Evolutionary conservation across 345 rosid genomes (phyloP).

Genomic region (Ceriops zippeliana): DNA sequence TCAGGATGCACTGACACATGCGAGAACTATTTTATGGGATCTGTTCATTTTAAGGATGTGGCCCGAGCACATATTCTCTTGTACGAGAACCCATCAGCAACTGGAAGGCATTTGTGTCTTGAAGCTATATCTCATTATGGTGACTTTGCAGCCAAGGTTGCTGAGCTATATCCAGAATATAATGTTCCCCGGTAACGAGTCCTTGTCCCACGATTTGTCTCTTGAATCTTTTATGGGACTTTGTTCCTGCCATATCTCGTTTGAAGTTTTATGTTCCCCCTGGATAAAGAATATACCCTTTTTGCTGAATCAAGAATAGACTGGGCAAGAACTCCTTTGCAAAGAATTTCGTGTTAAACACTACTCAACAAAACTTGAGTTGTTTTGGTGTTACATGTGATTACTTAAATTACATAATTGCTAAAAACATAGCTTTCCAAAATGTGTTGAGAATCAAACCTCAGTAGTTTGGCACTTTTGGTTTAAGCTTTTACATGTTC

Average conservation of each 20-base stretch:
- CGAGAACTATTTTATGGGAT: slow-evolving; percentile 77
- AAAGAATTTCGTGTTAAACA: too few species aligned
- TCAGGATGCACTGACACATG: slow-evolving; percentile 84
- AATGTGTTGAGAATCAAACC: neutral
- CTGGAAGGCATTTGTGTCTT: slow-evolving; percentile 82
- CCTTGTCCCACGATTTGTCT: neutral
- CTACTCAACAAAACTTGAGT: too few species aligned
- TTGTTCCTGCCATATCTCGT: neutral
- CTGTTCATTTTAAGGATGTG: slow-evolving; percentile 85
- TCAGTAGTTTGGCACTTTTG: neutral
- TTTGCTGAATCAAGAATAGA: too few species aligned
- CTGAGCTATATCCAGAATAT: slow-evolving; percentile 89
- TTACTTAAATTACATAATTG: too few species aligned
- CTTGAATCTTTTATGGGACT: too few species aligned
- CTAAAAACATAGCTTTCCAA: too few species aligned
- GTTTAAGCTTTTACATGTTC: neutral
- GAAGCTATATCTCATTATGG: slow-evolving; percentile 91
- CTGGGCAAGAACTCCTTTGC: too few species aligned
- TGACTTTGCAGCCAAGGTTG: slow-evolving; percentile 81
- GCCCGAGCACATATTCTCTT: slow-evolving; percentile 83
- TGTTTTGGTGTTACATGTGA: too few species aligned
- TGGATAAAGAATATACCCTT: too few species aligned
- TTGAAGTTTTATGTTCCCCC: too few species aligned
- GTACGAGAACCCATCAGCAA: slow-evolving; percentile 71
- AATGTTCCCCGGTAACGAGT: slow-evolving; percentile 56